A percentile compares a stretch with the other conserved stretches of the same genome.
Evolutionary conservation across 352 stramenopile genomes (phyloP).

Genomic region (Pythium myriotylum): DNA sequence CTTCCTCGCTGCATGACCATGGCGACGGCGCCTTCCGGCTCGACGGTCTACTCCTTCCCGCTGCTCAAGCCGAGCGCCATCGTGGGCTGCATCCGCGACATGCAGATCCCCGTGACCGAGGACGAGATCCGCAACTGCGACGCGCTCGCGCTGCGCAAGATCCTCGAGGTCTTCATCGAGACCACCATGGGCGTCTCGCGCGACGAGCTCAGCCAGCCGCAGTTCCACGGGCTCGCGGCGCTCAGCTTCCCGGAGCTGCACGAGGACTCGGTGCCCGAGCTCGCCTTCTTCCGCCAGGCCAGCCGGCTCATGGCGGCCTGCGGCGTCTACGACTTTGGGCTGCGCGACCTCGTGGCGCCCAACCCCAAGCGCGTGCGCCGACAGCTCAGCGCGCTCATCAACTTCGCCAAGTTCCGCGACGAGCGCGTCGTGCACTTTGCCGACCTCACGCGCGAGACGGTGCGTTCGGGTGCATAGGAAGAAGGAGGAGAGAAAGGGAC

Average conservation of each 20-base stretch:
- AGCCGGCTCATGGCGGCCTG: slow-evolving; percentile 91
- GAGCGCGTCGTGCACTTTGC: slow-evolving; percentile 88
- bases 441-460: slow-evolving; percentile 41
- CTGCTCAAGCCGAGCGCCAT: slow-evolving; percentile 94
- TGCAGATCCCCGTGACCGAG: slow-evolving; percentile 90
- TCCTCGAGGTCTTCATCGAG: slow-evolving; percentile 91
- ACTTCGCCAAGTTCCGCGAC: slow-evolving; percentile 97
- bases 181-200: slow-evolving; percentile 88
- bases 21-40: slow-evolving; percentile 3
- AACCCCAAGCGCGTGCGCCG: slow-evolving; percentile 88
- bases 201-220: slow-evolving; percentile 91
- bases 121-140: slow-evolving; percentile 87
- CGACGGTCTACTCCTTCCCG: slow-evolving; percentile 85
- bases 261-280: slow-evolving; percentile 91
- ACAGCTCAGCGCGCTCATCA: slow-evolving; percentile 96
- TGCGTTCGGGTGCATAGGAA: background rate
- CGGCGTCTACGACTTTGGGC: slow-evolving; percentile 94
- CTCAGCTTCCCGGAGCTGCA: slow-evolving; percentile 93
- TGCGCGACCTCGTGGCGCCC: slow-evolving; percentile 91
- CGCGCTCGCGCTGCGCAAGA: slow-evolving; percentile 69
- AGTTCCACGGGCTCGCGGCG: slow-evolving; percentile 77
- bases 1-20: too few relatives aligned
- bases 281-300: slow-evolving; percentile 92
- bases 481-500: too few relatives aligned
- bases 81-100: slow-evolving; percentile 90